Base-by-base conservation (phyloP, 164 flowering plant species). In the Dillenia suffruticosa region DNA sequence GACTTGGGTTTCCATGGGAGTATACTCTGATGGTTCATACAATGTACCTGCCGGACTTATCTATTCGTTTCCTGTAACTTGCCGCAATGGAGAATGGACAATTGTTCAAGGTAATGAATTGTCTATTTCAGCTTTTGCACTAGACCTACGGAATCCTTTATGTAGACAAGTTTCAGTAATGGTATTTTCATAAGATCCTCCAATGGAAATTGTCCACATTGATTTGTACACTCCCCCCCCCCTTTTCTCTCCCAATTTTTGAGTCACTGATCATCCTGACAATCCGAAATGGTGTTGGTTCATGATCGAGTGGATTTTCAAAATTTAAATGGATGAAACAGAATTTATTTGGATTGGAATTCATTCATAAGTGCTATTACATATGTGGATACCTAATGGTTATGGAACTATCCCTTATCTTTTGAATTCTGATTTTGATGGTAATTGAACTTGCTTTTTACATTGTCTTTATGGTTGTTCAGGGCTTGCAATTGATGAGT, bases 1-100 rank as follows among this genome's bases (percentile, higher is more conserved):
- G 14, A 88, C 97, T 51, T 95, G 85, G 84, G 99, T 95, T 22
- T 95, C 99, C 56, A 95, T 95, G 99, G 99, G 99, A 19, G 97
- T 95, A 2, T 95, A 89, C 81, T 92, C 97, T 64, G 99, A 95
- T 78, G 99, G 99, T 46, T 92, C 97, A 52, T 95, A 92, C 82
- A 76, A 85, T 62, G 92, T 92, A 10, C 99, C 99, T 7, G 82
- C 97, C 51, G 97, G 99, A 5, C 92, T 95, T 46, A 85, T 95
- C 59, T 95, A 89, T 71, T 95, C 99, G 19, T 95, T 89, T 88
- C 99, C 99, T 2, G 97, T 95, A 26, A 95, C 92, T 51, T 95
- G 97, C 61, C 44, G 64, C 24, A 75, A 77, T 70, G 99, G 99
- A 61, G 94, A 95, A 72, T 95, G 99, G 99, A 70, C 64, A 13